Conservation (phyloP, 805 yeast species). For the Torulaspora maleeae region DNA sequence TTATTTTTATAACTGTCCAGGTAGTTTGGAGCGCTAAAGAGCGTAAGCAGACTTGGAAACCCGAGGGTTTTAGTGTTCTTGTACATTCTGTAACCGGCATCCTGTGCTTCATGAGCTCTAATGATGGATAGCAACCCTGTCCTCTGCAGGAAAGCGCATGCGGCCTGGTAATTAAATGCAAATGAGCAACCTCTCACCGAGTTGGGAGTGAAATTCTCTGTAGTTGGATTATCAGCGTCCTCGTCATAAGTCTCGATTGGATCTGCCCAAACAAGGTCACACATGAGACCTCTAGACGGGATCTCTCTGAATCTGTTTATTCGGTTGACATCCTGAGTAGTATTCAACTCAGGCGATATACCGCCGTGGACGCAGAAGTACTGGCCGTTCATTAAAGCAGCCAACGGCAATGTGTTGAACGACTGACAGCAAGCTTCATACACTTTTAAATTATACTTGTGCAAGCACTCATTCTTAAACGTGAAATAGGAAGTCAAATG, state of each 20-base stretch:
- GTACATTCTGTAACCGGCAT: conserved; percentile 94
- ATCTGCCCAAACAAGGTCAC: conserved; percentile 94
- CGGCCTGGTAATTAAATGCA: conserved; percentile 78
- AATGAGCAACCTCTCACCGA: conserved; percentile 87
- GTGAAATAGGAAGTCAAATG: conserved; percentile 94
- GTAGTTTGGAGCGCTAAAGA: conserved; percentile 94
- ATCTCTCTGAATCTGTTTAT: conserved; percentile 86
- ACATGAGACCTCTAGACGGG: conserved; percentile 89
- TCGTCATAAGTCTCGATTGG: conserved; percentile 87
- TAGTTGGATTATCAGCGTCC: conserved; percentile 40
- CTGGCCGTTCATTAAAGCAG: conserved; percentile 89
- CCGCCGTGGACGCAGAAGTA: conserved; percentile 98
- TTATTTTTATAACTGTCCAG: conserved; percentile 88
- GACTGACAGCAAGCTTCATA: conserved; percentile 73
- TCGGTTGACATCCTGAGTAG: conserved; percentile 60
- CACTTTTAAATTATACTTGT: conserved; percentile 62
- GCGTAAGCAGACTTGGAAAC: conserved; percentile 83
- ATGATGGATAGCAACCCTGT: conserved; percentile 80
- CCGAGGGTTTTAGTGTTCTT: conserved; percentile 77
- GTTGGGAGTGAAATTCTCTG: conserved; percentile 53
- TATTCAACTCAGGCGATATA: conserved; percentile 73
- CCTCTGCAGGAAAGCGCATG: conserved; percentile 69
- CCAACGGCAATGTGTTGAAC: conserved; percentile 83
- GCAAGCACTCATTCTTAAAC: conserved; percentile 82
- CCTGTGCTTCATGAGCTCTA: conserved; percentile 97